These are phyloP conservation scores for Amniculicola lignicola DNA, from an alignment of 495 filamentous ascomycete genomes.

Conservation along the genomic window DNA sequence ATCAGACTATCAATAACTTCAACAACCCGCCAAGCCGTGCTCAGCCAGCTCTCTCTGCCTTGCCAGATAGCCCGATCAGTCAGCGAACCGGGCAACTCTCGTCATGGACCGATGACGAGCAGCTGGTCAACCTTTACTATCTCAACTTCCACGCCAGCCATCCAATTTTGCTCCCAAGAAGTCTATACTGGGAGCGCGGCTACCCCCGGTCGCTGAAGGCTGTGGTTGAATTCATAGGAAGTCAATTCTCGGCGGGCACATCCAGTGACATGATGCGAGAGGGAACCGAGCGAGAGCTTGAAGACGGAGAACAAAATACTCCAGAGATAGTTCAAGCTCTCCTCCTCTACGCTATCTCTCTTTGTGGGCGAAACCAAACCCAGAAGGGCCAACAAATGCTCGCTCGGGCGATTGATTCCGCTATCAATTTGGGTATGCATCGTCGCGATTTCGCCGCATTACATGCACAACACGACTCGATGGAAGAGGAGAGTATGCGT, in stretches of 20 bases:
- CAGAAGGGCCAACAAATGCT: background rate
- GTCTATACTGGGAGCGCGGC: background rate
- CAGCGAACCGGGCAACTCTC: background rate
- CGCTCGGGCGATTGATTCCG: background rate
- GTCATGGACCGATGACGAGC: constrained; percentile 2
- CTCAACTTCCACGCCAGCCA: constrained; percentile 9
- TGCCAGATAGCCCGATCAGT: background rate
- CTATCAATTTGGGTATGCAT: constrained; percentile 4
- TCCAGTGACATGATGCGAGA: background rate
- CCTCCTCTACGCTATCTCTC: constrained; percentile 1
- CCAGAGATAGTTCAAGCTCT: constrained; percentile 2
- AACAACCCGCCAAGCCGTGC: background rate
- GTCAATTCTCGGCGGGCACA: constrained; percentile 1
- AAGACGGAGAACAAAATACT: background rate
- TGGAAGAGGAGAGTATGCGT: constrained; percentile 8
- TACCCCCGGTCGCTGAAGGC: background rate
- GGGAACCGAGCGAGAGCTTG: background rate
- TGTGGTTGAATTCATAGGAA: constrained; percentile 8
- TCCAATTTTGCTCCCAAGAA: background rate
- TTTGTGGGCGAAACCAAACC: constrained; percentile 1
- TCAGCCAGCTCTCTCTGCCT: background rate
- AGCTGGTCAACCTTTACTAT: constrained; percentile 3
- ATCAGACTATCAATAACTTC: background rate
- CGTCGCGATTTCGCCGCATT: constrained; percentile 3
- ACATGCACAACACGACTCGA: background rate